These are phyloP conservation scores for Dactylellina drechsleri DNA, from an alignment of 2,329 filamentous ascomycete genomes.

Conservation along the genomic window DNA sequence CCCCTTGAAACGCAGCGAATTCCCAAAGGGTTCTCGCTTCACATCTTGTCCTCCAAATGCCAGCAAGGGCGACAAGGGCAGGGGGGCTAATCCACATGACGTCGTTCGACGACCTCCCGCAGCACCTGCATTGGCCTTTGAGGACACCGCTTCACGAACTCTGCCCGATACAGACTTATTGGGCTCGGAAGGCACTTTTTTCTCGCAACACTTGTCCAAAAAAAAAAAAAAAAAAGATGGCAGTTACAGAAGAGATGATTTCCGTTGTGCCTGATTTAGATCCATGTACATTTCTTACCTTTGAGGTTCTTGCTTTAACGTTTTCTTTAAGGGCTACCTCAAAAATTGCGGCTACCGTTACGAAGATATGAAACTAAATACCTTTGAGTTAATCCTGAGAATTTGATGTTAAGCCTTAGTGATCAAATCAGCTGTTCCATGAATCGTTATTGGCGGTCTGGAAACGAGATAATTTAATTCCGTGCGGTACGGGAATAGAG, in stretches of 20 bases:
- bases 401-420: too few relatives aligned
- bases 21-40: slow-evolving; percentile 42
- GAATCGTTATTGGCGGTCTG: too few relatives aligned
- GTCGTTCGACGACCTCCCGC: slow-evolving; percentile 19
- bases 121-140: slow-evolving; percentile 19
- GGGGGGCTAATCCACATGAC: slow-evolving; percentile 22
- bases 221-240: not conserved
- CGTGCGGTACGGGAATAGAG: too few relatives aligned
- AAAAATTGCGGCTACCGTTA: too few relatives aligned
- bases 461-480: too few relatives aligned
- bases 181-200: slow-evolving; percentile 25
- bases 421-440: too few relatives aligned
- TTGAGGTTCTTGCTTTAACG: too few relatives aligned
- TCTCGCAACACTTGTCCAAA: not conserved
- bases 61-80: slow-evolving; percentile 23
- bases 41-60: slow-evolving; percentile 14
- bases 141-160: slow-evolving; percentile 7
- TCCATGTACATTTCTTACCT: too few relatives aligned
- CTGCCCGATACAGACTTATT: not conserved
- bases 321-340: too few relatives aligned
- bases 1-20: slow-evolving; percentile 54
- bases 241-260: slow-evolving; percentile 12
- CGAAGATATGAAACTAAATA: too few relatives aligned
- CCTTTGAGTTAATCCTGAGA: too few relatives aligned
- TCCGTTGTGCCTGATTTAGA: slow-evolving; percentile 10